phyloP scores from a whole-genome alignment of 2,329 filamentous ascomycete species.

The Lasiodiplodia theobromae region DNA sequence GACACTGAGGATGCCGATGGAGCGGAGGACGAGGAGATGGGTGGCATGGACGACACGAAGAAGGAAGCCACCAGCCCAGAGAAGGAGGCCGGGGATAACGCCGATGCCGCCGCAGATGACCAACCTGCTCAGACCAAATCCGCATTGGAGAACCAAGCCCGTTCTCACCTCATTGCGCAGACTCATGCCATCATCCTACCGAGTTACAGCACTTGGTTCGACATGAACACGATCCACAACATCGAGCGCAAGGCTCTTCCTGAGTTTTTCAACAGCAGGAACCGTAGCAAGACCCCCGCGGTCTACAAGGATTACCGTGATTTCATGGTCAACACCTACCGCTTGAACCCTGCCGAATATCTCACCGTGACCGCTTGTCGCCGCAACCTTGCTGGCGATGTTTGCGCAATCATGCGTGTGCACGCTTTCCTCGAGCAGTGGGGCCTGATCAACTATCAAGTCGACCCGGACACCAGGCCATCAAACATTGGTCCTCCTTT shows the following conservation, averaged over 20 bases:
- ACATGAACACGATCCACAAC: conserved; percentile 90
- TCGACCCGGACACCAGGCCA: conserved; percentile 92
- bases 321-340: conserved; percentile 99
- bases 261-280: conserved; percentile 98
- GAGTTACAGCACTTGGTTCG: conserved; percentile 98
- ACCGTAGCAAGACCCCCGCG: conserved; percentile 95
- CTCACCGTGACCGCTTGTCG: conserved; percentile 96
- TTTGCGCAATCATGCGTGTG: conserved; percentile 98
- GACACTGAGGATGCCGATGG: conserved; percentile 64
- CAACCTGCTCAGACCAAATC: conserved; percentile 76
- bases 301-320: conserved; percentile 99
- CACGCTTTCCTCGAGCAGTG: conserved; percentile 98
- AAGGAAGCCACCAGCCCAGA: conserved; percentile 40
- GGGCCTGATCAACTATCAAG: conserved; percentile 99
- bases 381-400: conserved; percentile 93
- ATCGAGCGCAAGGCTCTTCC: conserved; percentile 94
- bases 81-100: conserved; percentile 39
- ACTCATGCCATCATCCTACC: conserved; percentile 95
- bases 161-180: conserved; percentile 90
- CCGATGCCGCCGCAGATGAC: conserved; percentile 57
- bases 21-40: conserved; percentile 76
- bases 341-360: conserved; percentile 93
- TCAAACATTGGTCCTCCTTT: conserved; percentile 96
- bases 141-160: conserved; percentile 81
- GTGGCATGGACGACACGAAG: conserved; percentile 47